Evolutionary conservation across 2,329 filamentous ascomycete genomes (phyloP), one percentile per base, ranked within the genome.

Genomic region (Phialemoniopsis sp.): DNA sequence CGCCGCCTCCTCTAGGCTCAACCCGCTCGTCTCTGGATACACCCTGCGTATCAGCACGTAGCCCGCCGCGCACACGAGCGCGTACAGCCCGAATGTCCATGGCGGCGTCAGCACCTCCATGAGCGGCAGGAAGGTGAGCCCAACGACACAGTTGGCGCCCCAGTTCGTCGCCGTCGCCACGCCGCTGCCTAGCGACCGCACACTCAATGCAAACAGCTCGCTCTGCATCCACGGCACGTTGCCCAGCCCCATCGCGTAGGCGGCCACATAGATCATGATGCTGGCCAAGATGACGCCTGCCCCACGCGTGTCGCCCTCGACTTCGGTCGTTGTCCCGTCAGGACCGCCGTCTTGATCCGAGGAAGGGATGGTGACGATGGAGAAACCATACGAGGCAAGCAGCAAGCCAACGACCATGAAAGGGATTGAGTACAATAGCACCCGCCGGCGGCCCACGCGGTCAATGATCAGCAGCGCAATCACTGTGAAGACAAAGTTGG

Each of bases 181-280:
- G 1, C 82, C 82, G 42, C 82, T 87, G 19, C 87, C 87, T 2
- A 88, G 62, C 5, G 82, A 82, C 36, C 87, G 80, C 34, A 89
- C 85, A 21, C 74, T 73, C 35, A 90, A 70, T 1, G 89, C 86
- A 56, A 96, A 96, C 26, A 95, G 76, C 65, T 97, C 91, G 50
- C 84, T 88, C 65, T 95, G 90, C 73, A 95, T 91, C 91, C 91
- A 97, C 1, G 91, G 90, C 3, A 97, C 89, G 52, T 89, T 94
- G 8, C 91, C 91, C 3, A 97, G 73, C 3, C 91, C 91, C 2
- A 90, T 70, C 2, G 91, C 91, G 57, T 94, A 97, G 1, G 84
- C 74, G 8, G 87, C 85, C 3, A 95, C 89, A 60, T 94, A 96
- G 8, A 89, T 50, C 60, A 89, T 84, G 58, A 96, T 83, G 47